Conservation (phyloP, 1,284 basidiomycete species). For the Entoloma clypeatum region DNA sequence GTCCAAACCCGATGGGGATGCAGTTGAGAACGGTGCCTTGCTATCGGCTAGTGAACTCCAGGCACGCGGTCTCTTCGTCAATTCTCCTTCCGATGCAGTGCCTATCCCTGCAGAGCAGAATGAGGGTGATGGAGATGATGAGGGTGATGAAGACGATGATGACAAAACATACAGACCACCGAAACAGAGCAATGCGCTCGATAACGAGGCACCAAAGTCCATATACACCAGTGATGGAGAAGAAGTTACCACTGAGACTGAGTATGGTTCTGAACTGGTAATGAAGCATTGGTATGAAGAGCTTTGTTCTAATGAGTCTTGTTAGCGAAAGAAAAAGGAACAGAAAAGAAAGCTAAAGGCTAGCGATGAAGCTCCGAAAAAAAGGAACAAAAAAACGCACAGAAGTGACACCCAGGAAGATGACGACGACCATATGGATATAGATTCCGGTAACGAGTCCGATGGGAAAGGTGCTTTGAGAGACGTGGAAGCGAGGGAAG, state of each 20-base stretch:
- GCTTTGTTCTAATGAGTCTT: slow-evolving; percentile 1
- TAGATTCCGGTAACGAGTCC: slow-evolving; percentile 20
- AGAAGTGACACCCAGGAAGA: slow-evolving; percentile 5
- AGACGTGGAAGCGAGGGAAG: slow-evolving; percentile 13
- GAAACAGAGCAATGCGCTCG: slow-evolving; percentile 2
- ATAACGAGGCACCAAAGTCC: no score
- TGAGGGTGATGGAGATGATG: not conserved
- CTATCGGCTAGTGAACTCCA: slow-evolving; percentile 6
- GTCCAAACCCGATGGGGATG: slow-evolving; percentile 3
- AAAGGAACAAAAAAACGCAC: not conserved
- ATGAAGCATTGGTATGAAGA: not conserved
- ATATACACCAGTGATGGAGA: slow-evolving; percentile 7
- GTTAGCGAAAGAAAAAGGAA: no score
- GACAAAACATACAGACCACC: slow-evolving; percentile 8
- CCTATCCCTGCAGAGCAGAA: not conserved
- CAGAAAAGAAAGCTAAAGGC: no score
- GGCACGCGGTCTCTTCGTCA: not conserved
- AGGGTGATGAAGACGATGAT: no score
- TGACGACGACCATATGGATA: slow-evolving; percentile 10
- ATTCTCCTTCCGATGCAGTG: slow-evolving; percentile 3
- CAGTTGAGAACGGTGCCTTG: slow-evolving; percentile 5
- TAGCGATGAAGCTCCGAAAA: no score
- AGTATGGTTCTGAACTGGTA: slow-evolving; percentile 5
- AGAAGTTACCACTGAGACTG: slow-evolving; percentile 6
- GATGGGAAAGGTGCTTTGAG: slow-evolving; percentile 20